Evolutionary conservation across 108 stramenopile species (phyloP).

Genomic region (Cylindrotheca closterium): DNA sequence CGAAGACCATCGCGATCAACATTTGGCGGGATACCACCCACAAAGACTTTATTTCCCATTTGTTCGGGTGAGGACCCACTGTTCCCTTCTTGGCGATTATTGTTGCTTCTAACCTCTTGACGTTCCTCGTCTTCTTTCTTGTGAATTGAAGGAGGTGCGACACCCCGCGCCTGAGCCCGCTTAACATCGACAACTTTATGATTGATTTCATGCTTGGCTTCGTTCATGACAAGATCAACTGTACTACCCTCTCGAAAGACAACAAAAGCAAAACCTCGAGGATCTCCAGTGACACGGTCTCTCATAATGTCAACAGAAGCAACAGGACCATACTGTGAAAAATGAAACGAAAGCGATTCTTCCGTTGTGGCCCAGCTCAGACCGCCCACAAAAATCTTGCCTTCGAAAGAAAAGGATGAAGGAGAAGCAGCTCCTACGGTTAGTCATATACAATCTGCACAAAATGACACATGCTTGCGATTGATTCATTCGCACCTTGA

Average conservation of each 20-base stretch:
- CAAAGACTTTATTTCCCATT: slow-evolving; percentile 48
- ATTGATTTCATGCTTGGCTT: slow-evolving; percentile 81
- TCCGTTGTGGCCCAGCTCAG: slow-evolving; percentile 93
- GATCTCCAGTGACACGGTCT: slow-evolving; percentile 85
- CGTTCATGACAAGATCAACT: slow-evolving; percentile 82
- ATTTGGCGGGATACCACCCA: slow-evolving; percentile 65
- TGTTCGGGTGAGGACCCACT: slow-evolving; percentile 59
- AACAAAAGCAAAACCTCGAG: slow-evolving; percentile 93
- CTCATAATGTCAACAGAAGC: slow-evolving; percentile 70
- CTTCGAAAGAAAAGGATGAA: slow-evolving; percentile 6
- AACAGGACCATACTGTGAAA: slow-evolving; percentile 84
- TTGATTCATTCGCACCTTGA: too few species aligned
- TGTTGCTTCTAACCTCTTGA: background rate
- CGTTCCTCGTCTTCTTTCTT: slow-evolving; percentile 15
- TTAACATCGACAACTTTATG: slow-evolving; percentile 89
- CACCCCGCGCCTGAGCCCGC: slow-evolving; percentile 84
- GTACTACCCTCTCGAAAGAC: slow-evolving; percentile 73
- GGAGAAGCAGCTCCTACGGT: background rate
- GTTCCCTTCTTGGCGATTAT: background rate
- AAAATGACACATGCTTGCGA: too few species aligned
- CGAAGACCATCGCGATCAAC: slow-evolving; percentile 79
- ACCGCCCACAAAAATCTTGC: slow-evolving; percentile 93
- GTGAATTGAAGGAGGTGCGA: slow-evolving; percentile 85
- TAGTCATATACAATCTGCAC: too few species aligned
- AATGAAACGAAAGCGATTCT: slow-evolving; percentile 89